Evolutionary conservation across 2,329 filamentous ascomycete genomes (phyloP).

Genomic region (Nemania abortiva): DNA sequence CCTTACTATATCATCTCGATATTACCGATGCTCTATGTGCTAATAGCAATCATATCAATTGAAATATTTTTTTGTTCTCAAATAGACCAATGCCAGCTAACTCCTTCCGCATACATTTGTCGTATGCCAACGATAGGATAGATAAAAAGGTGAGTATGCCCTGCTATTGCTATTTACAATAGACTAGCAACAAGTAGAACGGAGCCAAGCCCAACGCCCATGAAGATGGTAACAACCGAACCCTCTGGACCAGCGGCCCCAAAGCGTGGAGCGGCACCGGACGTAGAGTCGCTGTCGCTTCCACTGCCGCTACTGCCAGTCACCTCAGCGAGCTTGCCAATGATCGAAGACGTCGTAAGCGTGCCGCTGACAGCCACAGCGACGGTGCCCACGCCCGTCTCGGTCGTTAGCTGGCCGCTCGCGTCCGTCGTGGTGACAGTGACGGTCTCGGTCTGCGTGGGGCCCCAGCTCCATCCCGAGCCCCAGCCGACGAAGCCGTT

Average conservation of each 20-base stretch:
- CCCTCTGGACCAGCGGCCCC: constrained; percentile 42
- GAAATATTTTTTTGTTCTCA: background rate
- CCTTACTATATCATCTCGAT: background rate
- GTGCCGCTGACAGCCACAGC: constrained; percentile 52
- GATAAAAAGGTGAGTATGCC: background rate
- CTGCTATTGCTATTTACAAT: constrained; percentile 39
- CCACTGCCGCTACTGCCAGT: constrained; percentile 21
- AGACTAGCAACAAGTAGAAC: constrained; percentile 48
- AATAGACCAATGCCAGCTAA: constrained; percentile 1
- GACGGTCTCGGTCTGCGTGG: constrained; percentile 53
- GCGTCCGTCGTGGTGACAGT: constrained; percentile 52
- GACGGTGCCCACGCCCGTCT: constrained; percentile 48
- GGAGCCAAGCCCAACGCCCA: constrained; percentile 47
- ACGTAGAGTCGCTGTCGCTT: background rate
- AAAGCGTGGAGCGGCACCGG: constrained; percentile 34
- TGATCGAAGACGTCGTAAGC: constrained; percentile 48
- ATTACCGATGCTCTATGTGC: background rate
- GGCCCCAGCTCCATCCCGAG: constrained; percentile 55
- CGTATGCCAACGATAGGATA: background rate
- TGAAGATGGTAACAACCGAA: constrained; percentile 46
- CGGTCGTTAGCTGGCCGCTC: constrained; percentile 48
- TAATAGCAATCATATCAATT: background rate
- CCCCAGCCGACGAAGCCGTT: constrained; percentile 58
- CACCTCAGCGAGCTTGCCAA: constrained; percentile 34
- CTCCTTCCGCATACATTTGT: background rate